Base-by-base conservation (phyloP, 176 grass and related monocot genomes). In the Melocanna baccifera region DNA sequence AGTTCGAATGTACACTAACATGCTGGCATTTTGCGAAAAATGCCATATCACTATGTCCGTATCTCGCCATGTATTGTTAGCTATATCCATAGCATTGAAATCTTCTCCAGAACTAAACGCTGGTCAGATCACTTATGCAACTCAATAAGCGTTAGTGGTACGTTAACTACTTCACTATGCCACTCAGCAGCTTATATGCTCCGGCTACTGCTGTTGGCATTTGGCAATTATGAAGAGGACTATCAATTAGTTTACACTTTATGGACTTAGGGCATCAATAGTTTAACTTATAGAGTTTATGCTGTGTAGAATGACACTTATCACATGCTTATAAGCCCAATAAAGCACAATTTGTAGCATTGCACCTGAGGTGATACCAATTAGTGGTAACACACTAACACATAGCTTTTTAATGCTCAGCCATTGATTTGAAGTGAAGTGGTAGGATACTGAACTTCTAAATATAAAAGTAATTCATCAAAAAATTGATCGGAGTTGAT, bases 181-280 rank as follows among this genome's bases (percentile, higher is more conserved):
- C 18, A 45, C 52, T 50, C 28, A 26, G 14, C 13, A 83, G 13
- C 28, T 74, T 37, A 83, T 62, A 73, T 8, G 30, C 69, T 74
- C 12, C 3, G 0, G 4, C 4, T 62, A 63, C 28, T 29, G n/a
- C 59, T 63, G 29, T 83, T 65, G 43, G 41, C 40, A 73, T 73
- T 62, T 73, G 55, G 81, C 43, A 46, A 83, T 73, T 62, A 73
- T 59, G 12, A 47, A 73, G 26, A 71, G 39, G 11, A 42, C 9
- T 71, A 82, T n/a, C 37, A 59, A 73, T 34, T 32, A 61, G 43
- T 62, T 62, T 61, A 62, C 25, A 83, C 7, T 73, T 62, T 30
- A 42, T 46, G 39, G 40, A 18, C 55, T 72, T 34, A 70, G 11
- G 71, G 0, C 53, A 43, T 73, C 40, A 11, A 82, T 62, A 70